Percentiles rank a stretch among this genome's conserved stretches.
phyloP scores from a whole-genome alignment of 2,329 filamentous ascomycete genomes.

The Clonostachys rosea region DNA sequence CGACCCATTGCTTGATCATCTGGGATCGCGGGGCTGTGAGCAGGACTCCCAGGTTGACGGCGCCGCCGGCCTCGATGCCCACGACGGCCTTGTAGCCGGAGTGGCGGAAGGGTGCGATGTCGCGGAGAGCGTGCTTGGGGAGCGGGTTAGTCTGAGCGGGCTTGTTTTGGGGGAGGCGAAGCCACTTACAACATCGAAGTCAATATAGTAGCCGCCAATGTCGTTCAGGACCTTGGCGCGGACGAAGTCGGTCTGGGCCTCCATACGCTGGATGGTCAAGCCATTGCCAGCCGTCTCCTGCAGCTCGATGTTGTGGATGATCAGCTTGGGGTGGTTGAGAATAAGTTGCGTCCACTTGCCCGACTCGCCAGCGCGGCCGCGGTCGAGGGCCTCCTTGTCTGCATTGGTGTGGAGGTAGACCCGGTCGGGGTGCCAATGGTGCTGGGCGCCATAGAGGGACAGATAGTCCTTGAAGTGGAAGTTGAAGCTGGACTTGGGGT shows the following conservation, averaged over 20 bases:
- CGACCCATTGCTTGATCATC: conserved; percentile 11
- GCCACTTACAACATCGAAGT: conserved; percentile 8
- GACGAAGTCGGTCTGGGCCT: conserved; percentile 13
- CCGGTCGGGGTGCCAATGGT: background rate
- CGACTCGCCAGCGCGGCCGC: background rate
- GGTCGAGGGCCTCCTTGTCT: background rate
- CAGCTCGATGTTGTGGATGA: conserved; percentile 23
- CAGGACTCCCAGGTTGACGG: conserved; percentile 13
- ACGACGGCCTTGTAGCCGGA: conserved; percentile 9
- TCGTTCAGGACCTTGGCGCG: conserved; percentile 10
- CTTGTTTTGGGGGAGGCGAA: too few relatives aligned
- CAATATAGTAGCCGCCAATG: conserved; percentile 12
- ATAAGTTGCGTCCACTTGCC: background rate
- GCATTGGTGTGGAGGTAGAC: background rate
- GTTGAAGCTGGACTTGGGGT: background rate
- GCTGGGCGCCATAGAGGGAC: background rate
- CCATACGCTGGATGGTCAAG: conserved; percentile 4
- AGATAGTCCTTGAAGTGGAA: background rate
- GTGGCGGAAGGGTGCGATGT: conserved; percentile 6
- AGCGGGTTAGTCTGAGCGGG: too few relatives aligned
- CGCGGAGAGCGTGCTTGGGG: conserved; percentile 3
- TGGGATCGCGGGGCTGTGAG: conserved; percentile 9
- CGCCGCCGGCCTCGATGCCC: conserved; percentile 7
- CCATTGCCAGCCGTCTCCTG: conserved; percentile 8
- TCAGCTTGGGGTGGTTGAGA: too few relatives aligned